phyloP scores from a whole-genome alignment of 768 basidiomycete species.

The Suillus subalutaceus region DNA sequence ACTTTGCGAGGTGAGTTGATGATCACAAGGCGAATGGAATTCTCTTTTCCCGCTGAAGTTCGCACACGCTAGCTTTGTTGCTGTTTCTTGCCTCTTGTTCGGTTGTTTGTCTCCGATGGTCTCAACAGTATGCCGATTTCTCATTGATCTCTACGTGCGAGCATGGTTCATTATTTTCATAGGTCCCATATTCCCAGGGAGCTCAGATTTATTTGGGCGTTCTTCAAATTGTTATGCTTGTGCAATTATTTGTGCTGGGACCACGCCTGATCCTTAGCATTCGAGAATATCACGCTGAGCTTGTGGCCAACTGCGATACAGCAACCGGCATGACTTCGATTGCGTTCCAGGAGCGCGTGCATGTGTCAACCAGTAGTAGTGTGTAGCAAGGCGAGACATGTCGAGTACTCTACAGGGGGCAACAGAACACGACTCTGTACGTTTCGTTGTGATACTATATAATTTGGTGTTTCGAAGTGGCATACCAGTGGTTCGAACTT shows the following conservation, averaged over 20 bases:
- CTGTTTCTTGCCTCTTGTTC: background rate
- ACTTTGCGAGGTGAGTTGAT: background rate
- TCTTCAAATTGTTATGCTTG: background rate
- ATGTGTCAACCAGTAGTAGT: background rate
- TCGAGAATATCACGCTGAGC: background rate
- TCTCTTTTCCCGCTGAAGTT: background rate
- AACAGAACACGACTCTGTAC: background rate
- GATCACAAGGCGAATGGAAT: background rate
- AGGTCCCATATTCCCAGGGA: background rate
- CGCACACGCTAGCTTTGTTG: background rate
- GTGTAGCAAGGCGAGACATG: background rate
- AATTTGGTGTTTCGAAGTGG: background rate
- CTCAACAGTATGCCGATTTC: background rate
- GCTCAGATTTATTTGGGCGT: background rate
- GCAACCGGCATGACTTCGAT: background rate
- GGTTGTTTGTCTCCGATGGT: background rate
- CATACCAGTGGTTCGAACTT: background rate
- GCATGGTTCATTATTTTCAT: background rate
- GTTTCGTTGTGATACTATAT: background rate
- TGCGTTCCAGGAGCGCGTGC: background rate
- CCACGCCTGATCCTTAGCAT: background rate
- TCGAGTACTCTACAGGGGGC: background rate
- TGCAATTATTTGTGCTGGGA: background rate
- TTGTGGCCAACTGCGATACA: background rate
- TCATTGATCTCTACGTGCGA: background rate